Conservation (phyloP, 75 land plant species). For the Picea glauca region DNA sequence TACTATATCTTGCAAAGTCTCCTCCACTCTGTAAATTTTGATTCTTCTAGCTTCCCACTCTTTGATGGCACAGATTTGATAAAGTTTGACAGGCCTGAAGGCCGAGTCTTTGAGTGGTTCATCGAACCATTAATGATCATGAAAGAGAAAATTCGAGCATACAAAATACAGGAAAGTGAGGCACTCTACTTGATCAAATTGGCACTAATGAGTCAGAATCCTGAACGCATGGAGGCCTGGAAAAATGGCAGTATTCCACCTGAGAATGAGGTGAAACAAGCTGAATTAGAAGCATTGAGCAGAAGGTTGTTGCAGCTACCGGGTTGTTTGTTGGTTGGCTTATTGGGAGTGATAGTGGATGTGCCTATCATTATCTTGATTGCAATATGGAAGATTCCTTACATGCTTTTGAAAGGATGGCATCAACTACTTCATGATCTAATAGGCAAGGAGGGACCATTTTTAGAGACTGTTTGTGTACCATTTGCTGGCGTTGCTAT, state of each 20-base stretch:
- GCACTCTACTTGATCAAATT: conserved; percentile 54
- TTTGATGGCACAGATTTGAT: conserved; percentile 68
- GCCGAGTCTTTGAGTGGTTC: conserved; percentile 74
- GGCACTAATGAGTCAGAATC: conserved; percentile 33
- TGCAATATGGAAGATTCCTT: no score
- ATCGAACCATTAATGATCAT: conserved; percentile 68
- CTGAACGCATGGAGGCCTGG: conserved; percentile 67
- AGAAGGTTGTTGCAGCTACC: conserved; percentile 40
- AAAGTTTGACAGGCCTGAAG: conserved; percentile 60
- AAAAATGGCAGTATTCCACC: conserved; percentile 58
- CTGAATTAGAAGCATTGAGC: conserved; percentile 76
- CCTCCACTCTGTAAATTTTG: conserved; percentile 57
- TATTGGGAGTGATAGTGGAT: no score
- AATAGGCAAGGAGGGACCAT: no score
- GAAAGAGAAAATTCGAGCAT: conserved; percentile 77
- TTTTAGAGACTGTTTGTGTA: no score
- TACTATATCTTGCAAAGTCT: conserved; percentile 65
- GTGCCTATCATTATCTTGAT: no score
- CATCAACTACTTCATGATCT: no score
- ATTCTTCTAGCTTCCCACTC: conserved; percentile 61
- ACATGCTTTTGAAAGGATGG: no score
- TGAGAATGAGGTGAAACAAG: conserved; percentile 56
- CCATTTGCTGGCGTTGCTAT: no score
- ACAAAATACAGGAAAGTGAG: conserved; percentile 55
- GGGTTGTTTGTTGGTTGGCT: no score